Conservation (phyloP, 1,139 yeast genomes). For the Suhomyces ambrosiae region DNA sequence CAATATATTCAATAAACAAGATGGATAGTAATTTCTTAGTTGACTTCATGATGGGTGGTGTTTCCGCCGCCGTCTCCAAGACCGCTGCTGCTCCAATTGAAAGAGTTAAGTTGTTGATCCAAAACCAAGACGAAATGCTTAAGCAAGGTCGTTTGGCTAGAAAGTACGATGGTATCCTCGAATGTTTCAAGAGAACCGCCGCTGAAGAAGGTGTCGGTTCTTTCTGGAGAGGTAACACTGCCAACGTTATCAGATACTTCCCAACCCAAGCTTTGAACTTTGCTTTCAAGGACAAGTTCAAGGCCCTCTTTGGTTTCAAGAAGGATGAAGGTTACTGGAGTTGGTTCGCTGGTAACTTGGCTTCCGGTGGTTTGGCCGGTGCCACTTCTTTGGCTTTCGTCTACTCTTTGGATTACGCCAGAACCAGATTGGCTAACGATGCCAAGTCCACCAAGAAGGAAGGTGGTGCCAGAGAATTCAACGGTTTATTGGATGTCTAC, state of each 20-base stretch:
- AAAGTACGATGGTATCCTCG: slow-evolving; percentile 53
- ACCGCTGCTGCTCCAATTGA: slow-evolving; percentile 60
- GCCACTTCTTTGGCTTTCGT: slow-evolving; percentile 57
- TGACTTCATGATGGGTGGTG: slow-evolving; percentile 58
- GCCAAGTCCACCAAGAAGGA: slow-evolving; percentile 54
- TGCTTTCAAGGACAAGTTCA: slow-evolving; percentile 56
- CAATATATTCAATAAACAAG: slow-evolving; percentile 18
- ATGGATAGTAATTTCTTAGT: slow-evolving; percentile 23
- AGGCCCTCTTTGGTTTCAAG: slow-evolving; percentile 55
- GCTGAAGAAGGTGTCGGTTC: slow-evolving; percentile 54
- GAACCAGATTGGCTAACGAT: slow-evolving; percentile 59
- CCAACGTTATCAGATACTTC: slow-evolving; percentile 57
- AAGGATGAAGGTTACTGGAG: slow-evolving; percentile 52
- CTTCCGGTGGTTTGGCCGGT: slow-evolving; percentile 60
- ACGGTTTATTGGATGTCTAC: slow-evolving; percentile 57
- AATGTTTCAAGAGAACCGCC: slow-evolving; percentile 56
- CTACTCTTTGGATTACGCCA: slow-evolving; percentile 57
- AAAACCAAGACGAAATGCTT: slow-evolving; percentile 57
- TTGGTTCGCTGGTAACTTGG: slow-evolving; percentile 59
- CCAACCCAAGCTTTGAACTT: slow-evolving; percentile 58
- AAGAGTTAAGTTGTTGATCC: slow-evolving; percentile 56
- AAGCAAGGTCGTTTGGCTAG: slow-evolving; percentile 55
- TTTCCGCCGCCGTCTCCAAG: slow-evolving; percentile 59
- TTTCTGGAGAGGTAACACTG: slow-evolving; percentile 62
- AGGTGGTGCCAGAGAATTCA: slow-evolving; percentile 52